These are phyloP conservation scores for Rachicladosporium sp. DNA, from an alignment of 2,329 filamentous ascomycete species.

Conservation along the genomic window DNA sequence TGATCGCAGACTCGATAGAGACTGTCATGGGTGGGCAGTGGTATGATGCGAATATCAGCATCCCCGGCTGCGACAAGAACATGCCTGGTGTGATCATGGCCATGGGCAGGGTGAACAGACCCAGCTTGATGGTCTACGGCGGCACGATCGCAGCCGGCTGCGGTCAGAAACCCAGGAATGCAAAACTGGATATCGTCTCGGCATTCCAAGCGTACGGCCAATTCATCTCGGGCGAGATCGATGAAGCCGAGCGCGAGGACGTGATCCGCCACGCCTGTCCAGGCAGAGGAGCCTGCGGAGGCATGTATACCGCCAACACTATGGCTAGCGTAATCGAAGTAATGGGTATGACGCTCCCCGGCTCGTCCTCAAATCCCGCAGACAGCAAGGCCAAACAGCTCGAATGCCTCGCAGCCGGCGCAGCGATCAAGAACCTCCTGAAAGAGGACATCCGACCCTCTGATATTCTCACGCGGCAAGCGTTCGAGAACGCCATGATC, in stretches of 20 bases:
- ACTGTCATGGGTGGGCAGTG: conserved; percentile 98
- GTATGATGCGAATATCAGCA: conserved; percentile 95
- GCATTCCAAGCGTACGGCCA: conserved; percentile 97
- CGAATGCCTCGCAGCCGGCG: conserved; percentile 38
- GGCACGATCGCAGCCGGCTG: conserved; percentile 89
- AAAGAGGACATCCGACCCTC: conserved; percentile 38
- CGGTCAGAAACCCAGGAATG: conserved; percentile 57
- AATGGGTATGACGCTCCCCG: conserved; percentile 40
- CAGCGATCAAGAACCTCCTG: conserved; percentile 38
- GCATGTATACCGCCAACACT: conserved; percentile 53
- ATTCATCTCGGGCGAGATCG: conserved; percentile 83
- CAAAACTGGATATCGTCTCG: conserved; percentile 73
- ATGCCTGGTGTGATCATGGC: conserved; percentile 70
- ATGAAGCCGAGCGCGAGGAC: conserved; percentile 81
- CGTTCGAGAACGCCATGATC: conserved; percentile 41
- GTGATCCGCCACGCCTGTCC: conserved; percentile 89
- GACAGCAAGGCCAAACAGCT: conserved; percentile 38
- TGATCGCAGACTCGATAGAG: conserved; percentile 97
- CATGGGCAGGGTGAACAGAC: conserved; percentile 89
- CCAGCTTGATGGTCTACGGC: conserved; percentile 94
- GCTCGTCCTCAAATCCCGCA: conserved; percentile 39
- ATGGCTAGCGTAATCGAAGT: conserved; percentile 40
- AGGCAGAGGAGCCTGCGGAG: conserved; percentile 70
- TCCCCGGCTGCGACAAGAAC: conserved; percentile 98
- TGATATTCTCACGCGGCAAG: conserved; percentile 37